Evolutionary conservation across 2,329 filamentous ascomycete genomes (phyloP).

Genomic region (Bipolaris victoriae): DNA sequence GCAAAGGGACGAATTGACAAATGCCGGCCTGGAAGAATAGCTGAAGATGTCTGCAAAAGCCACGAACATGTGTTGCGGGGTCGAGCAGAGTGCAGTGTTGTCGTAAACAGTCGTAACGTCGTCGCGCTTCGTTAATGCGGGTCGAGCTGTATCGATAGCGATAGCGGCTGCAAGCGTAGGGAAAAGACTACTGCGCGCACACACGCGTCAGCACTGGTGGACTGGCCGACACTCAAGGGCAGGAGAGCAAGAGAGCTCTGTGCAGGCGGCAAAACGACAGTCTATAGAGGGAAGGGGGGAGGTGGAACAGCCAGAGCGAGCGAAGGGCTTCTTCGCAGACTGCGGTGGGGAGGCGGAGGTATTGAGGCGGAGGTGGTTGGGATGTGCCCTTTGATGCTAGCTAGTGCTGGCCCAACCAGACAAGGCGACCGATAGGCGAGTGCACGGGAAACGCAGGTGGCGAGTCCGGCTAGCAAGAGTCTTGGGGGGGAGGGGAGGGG

Average conservation of each 20-base stretch:
- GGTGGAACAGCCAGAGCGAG: slow-evolving; percentile 24
- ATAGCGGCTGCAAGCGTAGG: slow-evolving; percentile 32
- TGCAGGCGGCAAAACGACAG: slow-evolving; percentile 23
- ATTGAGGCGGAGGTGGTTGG: slow-evolving; percentile 52
- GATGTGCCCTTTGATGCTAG: slow-evolving; percentile 48
- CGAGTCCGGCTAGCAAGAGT: slow-evolving; percentile 12
- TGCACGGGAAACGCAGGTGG: slow-evolving; percentile 42
- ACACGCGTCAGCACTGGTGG: slow-evolving; percentile 29
- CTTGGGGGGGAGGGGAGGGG: background rate
- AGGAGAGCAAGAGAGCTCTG: slow-evolving; percentile 12
- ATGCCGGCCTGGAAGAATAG: slow-evolving; percentile 39
- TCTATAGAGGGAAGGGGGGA: slow-evolving; percentile 24
- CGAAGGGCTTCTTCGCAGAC: slow-evolving; percentile 35
- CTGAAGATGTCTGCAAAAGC: slow-evolving; percentile 17
- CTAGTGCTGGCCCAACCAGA: slow-evolving; percentile 49
- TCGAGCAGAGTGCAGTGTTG: slow-evolving; percentile 18
- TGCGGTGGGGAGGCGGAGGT: slow-evolving; percentile 46
- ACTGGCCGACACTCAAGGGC: background rate
- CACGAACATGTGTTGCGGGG: slow-evolving; percentile 31
- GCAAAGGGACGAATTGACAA: slow-evolving; percentile 39
- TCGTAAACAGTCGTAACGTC: slow-evolving; percentile 42
- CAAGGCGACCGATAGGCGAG: slow-evolving; percentile 47
- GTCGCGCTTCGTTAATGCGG: slow-evolving; percentile 41
- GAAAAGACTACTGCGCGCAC: slow-evolving; percentile 32
- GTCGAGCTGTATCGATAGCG: slow-evolving; percentile 43